These are phyloP conservation scores for Pseudopyrenochaeta lycopersici DNA, from an alignment of 2,329 filamentous ascomycete genomes.

Conservation along the genomic window DNA sequence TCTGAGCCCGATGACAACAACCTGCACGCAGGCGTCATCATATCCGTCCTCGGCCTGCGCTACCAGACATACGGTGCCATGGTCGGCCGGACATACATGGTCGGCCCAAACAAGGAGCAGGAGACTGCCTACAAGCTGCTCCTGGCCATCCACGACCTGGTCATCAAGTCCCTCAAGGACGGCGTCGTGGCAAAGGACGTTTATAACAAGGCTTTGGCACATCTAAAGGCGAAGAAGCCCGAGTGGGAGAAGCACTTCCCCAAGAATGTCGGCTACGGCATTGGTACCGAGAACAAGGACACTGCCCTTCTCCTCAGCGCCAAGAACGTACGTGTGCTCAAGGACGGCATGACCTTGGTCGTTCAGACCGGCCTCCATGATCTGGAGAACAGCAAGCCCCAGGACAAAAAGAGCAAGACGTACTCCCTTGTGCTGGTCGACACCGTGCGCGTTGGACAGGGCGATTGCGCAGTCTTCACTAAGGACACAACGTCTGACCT, in stretches of 20 bases:
- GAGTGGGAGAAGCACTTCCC: slow-evolving; percentile 95
- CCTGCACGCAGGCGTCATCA: slow-evolving; percentile 90
- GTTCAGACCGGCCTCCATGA: slow-evolving; percentile 91
- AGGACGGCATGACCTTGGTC: slow-evolving; percentile 96
- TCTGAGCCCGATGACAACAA: slow-evolving; percentile 80
- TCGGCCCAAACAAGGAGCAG: slow-evolving; percentile 96
- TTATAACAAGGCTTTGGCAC: slow-evolving; percentile 82
- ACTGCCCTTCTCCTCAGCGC: slow-evolving; percentile 82
- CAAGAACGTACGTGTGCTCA: slow-evolving; percentile 84
- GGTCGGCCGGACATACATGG: slow-evolving; percentile 92
- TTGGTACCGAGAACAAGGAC: slow-evolving; percentile 92
- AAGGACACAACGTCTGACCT: slow-evolving; percentile 90
- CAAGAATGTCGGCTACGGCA: slow-evolving; percentile 89
- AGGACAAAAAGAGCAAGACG: slow-evolving; percentile 86
- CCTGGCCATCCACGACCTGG: slow-evolving; percentile 82
- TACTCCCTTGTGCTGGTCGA: slow-evolving; percentile 94
- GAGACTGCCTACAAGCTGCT: slow-evolving; percentile 94
- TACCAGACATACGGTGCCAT: slow-evolving; percentile 97
- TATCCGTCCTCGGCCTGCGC: slow-evolving; percentile 88
- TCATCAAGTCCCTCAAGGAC: slow-evolving; percentile 89
- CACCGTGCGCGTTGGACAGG: slow-evolving; percentile 84
- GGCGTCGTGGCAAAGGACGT: slow-evolving; percentile 88
- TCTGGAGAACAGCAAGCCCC: slow-evolving; percentile 83
- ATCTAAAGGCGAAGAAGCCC: slow-evolving; percentile 89
- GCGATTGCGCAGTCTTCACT: slow-evolving; percentile 89